Conservation (phyloP, 305 asterid species). For the Fraxinus dipetala region DNA sequence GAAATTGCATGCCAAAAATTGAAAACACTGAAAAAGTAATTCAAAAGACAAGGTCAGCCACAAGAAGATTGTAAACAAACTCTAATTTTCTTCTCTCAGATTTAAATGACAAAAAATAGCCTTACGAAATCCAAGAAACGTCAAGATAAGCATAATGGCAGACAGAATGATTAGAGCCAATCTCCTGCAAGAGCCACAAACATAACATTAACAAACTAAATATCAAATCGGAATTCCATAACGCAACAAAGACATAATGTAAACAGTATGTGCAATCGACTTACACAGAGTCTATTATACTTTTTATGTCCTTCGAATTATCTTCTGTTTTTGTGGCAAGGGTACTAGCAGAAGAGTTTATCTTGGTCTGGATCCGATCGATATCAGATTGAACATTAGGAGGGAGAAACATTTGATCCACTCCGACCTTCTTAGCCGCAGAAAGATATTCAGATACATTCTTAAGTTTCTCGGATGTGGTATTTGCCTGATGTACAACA, state of each 20-base stretch:
- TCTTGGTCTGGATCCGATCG: conserved; percentile 60
- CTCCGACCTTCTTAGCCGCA: conserved; percentile 62
- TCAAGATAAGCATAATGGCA: conserved; percentile 73
- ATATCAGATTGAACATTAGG: conserved; percentile 62
- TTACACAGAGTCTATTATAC: conserved; percentile 58
- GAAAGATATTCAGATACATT: conserved; percentile 63
- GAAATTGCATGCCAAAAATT: conserved; percentile 68
- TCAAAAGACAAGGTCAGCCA: neutral
- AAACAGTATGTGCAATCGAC: conserved; percentile 19
- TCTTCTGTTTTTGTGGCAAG: conserved; percentile 55
- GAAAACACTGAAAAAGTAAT: conserved; percentile 59
- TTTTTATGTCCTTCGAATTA: conserved; percentile 57
- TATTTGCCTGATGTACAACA: conserved; percentile 59
- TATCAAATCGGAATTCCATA: neutral
- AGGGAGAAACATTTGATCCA: conserved; percentile 65
- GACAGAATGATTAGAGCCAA: conserved; percentile 79
- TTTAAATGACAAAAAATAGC: conserved; percentile 1
- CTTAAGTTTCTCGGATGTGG: conserved; percentile 45
- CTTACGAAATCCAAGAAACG: conserved; percentile 84
- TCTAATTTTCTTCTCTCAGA: neutral
- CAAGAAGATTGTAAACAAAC: neutral
- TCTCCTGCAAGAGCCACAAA: conserved; percentile 57
- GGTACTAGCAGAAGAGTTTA: conserved; percentile 67
- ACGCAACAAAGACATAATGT: neutral
- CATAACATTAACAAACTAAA: neutral